Conservation (phyloP, 768 basidiomycete genomes). For the Calvatia gigantea region DNA sequence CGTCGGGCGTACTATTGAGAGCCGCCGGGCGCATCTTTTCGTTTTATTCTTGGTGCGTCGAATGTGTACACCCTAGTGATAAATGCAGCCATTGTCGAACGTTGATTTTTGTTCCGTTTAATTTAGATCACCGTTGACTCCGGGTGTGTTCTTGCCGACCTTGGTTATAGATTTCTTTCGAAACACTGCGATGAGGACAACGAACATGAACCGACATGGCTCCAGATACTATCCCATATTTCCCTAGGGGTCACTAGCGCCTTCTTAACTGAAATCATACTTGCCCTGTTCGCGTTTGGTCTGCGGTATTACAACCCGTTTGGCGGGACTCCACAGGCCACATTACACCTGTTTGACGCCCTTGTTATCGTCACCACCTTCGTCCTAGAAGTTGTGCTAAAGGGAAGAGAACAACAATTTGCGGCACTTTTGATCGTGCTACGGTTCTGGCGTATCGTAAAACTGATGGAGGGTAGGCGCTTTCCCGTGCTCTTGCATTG, state of each 20-base stretch:
- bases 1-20: conserved; percentile 50
- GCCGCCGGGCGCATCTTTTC: conserved; percentile 46
- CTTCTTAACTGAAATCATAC: conserved; percentile 77
- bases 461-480: conserved; percentile 51
- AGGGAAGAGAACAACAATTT: conserved; percentile 67
- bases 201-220: conserved; percentile 54
- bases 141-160: conserved; percentile 66
- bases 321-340: conserved; percentile 47
- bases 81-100: not conserved
- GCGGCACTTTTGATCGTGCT: conserved; percentile 67
- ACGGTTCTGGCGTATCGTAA: conserved; percentile 79
- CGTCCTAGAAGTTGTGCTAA: conserved; percentile 64
- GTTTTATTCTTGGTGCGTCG: conserved; percentile 15
- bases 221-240: conserved; percentile 55
- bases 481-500: not conserved
- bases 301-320: conserved; percentile 59
- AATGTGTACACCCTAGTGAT: not conserved
- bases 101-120: not conserved
- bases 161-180: conserved; percentile 63
- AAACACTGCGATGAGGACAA: conserved; percentile 41
- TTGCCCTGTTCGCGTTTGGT: conserved; percentile 67
- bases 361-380: conserved; percentile 71
- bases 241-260: conserved; percentile 67
- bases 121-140: conserved; percentile 63
- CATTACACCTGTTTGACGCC: conserved; percentile 74